These are phyloP conservation scores for Phoma herbarum DNA, from an alignment of 2,329 filamentous ascomycete species.

Conservation along the genomic window DNA sequence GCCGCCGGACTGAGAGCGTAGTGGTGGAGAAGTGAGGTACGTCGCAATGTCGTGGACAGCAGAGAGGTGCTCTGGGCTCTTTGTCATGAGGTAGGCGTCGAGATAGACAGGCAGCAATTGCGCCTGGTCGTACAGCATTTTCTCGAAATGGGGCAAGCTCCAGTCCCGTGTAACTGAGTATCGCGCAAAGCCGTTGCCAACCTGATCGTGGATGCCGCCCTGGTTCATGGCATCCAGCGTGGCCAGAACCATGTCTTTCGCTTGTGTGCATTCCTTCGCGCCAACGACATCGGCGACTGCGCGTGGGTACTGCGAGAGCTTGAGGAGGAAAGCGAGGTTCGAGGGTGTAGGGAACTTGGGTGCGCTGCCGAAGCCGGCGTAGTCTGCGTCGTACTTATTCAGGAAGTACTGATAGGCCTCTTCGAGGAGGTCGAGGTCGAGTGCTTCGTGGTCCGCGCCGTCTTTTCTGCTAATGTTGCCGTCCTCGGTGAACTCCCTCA, in stretches of 20 bases:
- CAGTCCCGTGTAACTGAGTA: slow-evolving; percentile 93
- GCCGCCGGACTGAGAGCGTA: slow-evolving; percentile 73
- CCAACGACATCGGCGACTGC: slow-evolving; percentile 90
- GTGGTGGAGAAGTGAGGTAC: slow-evolving; percentile 79
- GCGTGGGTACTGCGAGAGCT: slow-evolving; percentile 73
- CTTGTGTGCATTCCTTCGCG: slow-evolving; percentile 75
- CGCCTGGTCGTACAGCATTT: slow-evolving; percentile 93
- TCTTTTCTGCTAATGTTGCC: slow-evolving; percentile 68
- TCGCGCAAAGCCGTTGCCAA: slow-evolving; percentile 80
- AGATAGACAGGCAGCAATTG: slow-evolving; percentile 84
- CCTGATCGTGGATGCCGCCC: slow-evolving; percentile 76
- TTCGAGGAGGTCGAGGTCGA: slow-evolving; percentile 91
- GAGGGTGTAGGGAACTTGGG: slow-evolving; percentile 92
- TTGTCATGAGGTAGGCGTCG: slow-evolving; percentile 79
- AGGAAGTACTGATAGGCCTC: slow-evolving; percentile 72
- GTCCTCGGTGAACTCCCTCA: slow-evolving; percentile 88
- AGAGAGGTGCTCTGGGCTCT: slow-evolving; percentile 76
- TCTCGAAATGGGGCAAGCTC: slow-evolving; percentile 96
- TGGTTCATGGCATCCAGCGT: slow-evolving; percentile 82
- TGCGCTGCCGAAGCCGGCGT: slow-evolving; percentile 71
- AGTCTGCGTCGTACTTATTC: slow-evolving; percentile 31
- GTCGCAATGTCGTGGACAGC: slow-evolving; percentile 82
- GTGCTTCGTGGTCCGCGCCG: slow-evolving; percentile 67
- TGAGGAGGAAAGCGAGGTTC: slow-evolving; percentile 83
- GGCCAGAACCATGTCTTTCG: slow-evolving; percentile 79